These are phyloP conservation scores for Tetracentron sinense DNA, from an alignment of 164 flowering plant genomes.

Conservation along the genomic window DNA sequence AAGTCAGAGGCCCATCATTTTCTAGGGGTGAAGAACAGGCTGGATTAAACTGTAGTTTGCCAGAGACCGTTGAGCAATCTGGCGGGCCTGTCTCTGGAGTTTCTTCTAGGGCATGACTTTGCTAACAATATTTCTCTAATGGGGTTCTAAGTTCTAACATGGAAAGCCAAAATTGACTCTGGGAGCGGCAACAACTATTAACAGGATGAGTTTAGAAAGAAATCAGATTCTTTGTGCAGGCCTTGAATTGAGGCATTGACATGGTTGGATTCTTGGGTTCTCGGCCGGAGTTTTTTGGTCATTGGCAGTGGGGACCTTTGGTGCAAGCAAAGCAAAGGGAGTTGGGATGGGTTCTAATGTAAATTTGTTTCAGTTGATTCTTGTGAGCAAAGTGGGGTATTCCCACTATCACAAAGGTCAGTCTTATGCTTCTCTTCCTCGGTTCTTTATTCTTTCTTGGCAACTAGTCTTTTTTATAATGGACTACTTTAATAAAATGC, in stretches of 20 bases:
- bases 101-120: conserved; percentile 32
- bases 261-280: conserved; percentile 43
- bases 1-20: conserved; percentile 63
- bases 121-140: conserved; percentile 36
- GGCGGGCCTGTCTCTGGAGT: conserved; percentile 19
- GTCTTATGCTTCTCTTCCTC: conserved; percentile 34
- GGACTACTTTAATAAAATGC: conserved; percentile 33
- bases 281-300: conserved; percentile 42
- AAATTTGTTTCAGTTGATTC: conserved; percentile 36
- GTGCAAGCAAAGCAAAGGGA: conserved; percentile 21
- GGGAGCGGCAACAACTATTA: conserved; percentile 40
- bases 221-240: conserved; percentile 58
- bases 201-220: conserved; percentile 31
- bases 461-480: conserved; percentile 26
- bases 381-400: conserved; percentile 28
- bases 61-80: conserved; percentile 19
- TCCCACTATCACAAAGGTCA: conserved; percentile 15
- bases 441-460: conserved; percentile 46
- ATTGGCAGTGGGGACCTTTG: conserved; percentile 51
- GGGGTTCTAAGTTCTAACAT: conserved; percentile 54
- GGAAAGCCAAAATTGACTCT: conserved; percentile 21
- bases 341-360: conserved; percentile 29
- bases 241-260: conserved; percentile 40
- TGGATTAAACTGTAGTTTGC: conserved; percentile 21
- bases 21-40: conserved; percentile 32